Evolutionary conservation across 495 filamentous ascomycete species (phyloP), one percentile per base, ranked within the genome.

Genomic region (Thermothielavioides terrestris): DNA sequence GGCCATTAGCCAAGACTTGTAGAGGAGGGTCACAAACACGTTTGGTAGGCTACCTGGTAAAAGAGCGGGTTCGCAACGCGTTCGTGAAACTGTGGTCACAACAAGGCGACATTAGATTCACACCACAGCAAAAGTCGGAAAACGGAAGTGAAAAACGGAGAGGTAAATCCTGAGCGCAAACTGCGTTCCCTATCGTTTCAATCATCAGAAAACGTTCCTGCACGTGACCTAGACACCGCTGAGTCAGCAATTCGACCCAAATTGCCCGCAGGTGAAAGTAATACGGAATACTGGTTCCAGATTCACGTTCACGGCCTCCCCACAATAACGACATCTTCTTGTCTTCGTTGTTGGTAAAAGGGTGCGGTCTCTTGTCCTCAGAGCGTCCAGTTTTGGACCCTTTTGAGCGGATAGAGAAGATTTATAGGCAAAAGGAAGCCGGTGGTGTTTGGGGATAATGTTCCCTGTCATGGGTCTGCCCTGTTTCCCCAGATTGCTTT

Each of bases 381-480:
- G 38, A 41, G 38, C 38, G 38, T 26, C 38, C 23, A 28, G 23
- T 42, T 27, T 23, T 42, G 15, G n/a, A 25, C 39, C 20, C 23
- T 28, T 28, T 42, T 42, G 21, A 37, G 14, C 28, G 17, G 14
- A 28, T 17, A 46, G 14, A 31, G 39, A 7, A 21, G 34, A 3
- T 4, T 10, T 42, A 23, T 27, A n/a, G 15, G n/a, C 11, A 26
- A 40, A 39, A 18, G 21, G 28, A 4, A 7, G 21, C 17, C 12
- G 26, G 42, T 56, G 45, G 35, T 8, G 20, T 12, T 25, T 20
- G n/a, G n/a, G n/a, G n/a, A n/a, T n/a, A n/a, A n/a, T n/a, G n/a
- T n/a, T n/a, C n/a, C n/a, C n/a, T 12, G 37, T 12, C 53, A 56
- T 43, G 48, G 53, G 30, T 43, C 2, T 25, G 30, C 53, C 53